phyloP scores from a whole-genome alignment of 345 rosid genomes.

The Erodium maritimum region DNA sequence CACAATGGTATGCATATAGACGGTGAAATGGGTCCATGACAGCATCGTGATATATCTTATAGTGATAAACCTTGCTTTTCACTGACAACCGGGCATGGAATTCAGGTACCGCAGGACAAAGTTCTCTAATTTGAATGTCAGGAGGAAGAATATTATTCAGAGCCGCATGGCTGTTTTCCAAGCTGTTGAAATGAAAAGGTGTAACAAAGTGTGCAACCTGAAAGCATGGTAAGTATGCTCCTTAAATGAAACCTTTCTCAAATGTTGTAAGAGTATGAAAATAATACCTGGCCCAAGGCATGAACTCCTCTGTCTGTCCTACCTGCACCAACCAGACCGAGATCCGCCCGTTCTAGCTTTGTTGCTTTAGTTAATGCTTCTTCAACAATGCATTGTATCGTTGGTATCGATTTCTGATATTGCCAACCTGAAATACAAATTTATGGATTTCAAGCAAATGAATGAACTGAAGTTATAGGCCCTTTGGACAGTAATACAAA shows the following conservation, averaged over 20 bases:
- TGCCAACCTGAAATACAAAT: slow-evolving; percentile 65
- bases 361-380: slow-evolving; percentile 54
- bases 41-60: slow-evolving; percentile 67
- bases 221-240: slow-evolving; percentile 17
- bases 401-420: slow-evolving; percentile 74
- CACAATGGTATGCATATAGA: slow-evolving; percentile 46
- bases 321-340: slow-evolving; percentile 67
- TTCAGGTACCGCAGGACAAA: slow-evolving; percentile 59
- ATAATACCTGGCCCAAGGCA: slow-evolving; percentile 89
- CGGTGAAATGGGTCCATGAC: slow-evolving; percentile 84
- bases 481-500: too few relatives aligned
- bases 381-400: slow-evolving; percentile 65
- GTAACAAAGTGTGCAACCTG: slow-evolving; percentile 93
- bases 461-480: too few relatives aligned
- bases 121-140: slow-evolving; percentile 72
- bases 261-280: slow-evolving; percentile 12
- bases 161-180: slow-evolving; percentile 64
- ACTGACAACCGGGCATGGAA: slow-evolving; percentile 87
- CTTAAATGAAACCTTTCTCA: background rate
- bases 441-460: background rate
- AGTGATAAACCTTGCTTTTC: slow-evolving; percentile 57
- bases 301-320: slow-evolving; percentile 94
- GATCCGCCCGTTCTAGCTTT: slow-evolving; percentile 56
- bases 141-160: slow-evolving; percentile 75
- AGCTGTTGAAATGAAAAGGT: slow-evolving; percentile 62